Evolutionary conservation across 2,329 filamentous ascomycete genomes (phyloP).

Genomic region (Ceratocystiopsis sp.): DNA sequence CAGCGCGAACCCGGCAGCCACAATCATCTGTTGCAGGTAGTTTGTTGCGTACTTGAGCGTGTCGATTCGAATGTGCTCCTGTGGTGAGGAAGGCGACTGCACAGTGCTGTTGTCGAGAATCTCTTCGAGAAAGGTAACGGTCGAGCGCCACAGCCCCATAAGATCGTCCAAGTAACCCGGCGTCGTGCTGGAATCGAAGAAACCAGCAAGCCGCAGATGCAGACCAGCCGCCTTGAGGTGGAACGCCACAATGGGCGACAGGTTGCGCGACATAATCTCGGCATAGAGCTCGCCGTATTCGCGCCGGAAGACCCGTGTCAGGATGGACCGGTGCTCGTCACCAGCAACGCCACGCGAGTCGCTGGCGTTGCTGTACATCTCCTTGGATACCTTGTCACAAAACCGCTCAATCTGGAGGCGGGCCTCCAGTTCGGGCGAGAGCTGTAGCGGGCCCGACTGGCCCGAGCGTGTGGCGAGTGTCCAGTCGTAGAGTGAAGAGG

Average conservation of each 20-base stretch:
- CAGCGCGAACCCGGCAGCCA: conserved; percentile 63
- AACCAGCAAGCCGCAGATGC: conserved; percentile 61
- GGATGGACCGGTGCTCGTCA: conserved; percentile 48
- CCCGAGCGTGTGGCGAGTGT: conserved; percentile 46
- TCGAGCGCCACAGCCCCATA: conserved; percentile 57
- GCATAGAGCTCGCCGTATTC: conserved; percentile 48
- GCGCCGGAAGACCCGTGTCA: conserved; percentile 48
- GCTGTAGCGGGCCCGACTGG: conserved; percentile 39
- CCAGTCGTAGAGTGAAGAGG: conserved; percentile 62
- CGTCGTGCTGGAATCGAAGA: conserved; percentile 62
- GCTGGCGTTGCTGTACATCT: conserved; percentile 63
- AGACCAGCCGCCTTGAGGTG: conserved; percentile 58
- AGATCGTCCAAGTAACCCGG: conserved; percentile 58
- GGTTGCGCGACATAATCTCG: conserved; percentile 37
- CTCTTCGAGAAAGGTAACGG: conserved; percentile 51
- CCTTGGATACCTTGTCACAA: conserved; percentile 60
- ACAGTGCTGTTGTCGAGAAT: conserved; percentile 37
- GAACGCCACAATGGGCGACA: conserved; percentile 43
- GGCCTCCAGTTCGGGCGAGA: conserved; percentile 46
- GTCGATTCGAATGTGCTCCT: conserved; percentile 29
- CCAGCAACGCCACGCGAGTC: conserved; percentile 53
- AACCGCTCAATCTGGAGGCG: conserved; percentile 57
- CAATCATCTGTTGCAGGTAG: conserved; percentile 72
- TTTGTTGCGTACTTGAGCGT: conserved; percentile 52
- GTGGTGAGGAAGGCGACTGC: conserved; percentile 21